phyloP scores from a whole-genome alignment of 345 rosid species.

The Eucalyptus rudis region DNA sequence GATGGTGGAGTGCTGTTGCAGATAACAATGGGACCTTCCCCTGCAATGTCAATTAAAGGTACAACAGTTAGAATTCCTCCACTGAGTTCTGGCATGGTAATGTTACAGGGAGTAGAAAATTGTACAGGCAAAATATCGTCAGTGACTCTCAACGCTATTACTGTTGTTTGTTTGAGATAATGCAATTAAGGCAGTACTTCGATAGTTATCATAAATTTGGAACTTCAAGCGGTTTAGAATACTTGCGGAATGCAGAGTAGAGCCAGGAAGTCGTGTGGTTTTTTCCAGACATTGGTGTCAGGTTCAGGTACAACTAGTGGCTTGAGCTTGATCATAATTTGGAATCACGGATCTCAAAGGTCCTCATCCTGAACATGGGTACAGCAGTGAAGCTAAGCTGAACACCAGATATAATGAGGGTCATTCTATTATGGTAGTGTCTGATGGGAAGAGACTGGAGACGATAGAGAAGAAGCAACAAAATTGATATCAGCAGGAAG shows the following conservation, averaged over 20 bases:
- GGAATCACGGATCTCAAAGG: neutral
- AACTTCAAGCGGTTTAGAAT: neutral
- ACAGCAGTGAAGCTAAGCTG: neutral
- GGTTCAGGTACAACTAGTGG: neutral
- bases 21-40: conserved; percentile 46
- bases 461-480: neutral
- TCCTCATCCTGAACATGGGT: neutral
- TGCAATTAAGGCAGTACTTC: neutral
- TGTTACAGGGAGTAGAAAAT: neutral
- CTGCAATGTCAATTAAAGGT: neutral
- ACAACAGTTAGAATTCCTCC: neutral
- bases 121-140: neutral
- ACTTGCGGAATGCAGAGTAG: neutral
- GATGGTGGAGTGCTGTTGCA: conserved; percentile 50
- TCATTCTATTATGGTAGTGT: neutral
- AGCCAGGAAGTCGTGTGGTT: neutral
- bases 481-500: neutral
- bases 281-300: neutral
- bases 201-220: neutral
- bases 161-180: neutral
- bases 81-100: neutral
- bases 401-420: neutral
- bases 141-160: neutral
- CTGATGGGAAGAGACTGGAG: neutral
- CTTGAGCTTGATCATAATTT: neutral